phyloP scores from a whole-genome alignment of 1,284 basidiomycete genomes.

The Sanghuangporus baumii region DNA sequence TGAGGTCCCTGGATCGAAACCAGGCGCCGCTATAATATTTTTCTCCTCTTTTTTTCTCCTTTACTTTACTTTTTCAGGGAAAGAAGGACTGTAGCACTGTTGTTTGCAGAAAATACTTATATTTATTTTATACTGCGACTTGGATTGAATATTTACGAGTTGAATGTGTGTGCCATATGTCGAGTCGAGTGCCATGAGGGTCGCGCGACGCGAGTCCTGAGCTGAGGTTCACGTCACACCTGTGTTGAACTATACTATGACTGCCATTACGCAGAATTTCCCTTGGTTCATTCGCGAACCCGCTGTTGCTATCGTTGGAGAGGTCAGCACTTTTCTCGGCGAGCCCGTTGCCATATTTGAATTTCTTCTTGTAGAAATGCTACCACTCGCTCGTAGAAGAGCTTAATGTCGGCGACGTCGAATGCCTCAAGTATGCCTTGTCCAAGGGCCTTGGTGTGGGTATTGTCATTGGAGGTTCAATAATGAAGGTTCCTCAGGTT shows the following conservation, averaged over 20 bases:
- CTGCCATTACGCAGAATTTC: constrained; percentile 63
- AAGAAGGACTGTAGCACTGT: too few relatives aligned
- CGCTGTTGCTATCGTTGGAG: constrained; percentile 76
- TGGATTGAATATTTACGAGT: too few relatives aligned
- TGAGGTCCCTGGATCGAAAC: constrained; percentile 17
- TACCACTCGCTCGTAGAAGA: constrained; percentile 89
- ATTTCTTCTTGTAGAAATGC: constrained; percentile 58
- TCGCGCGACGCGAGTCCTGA: neutral
- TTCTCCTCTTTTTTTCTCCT: neutral
- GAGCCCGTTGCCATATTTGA: neutral
- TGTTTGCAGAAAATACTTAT: too few relatives aligned
- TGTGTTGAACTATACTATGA: constrained; percentile 38
- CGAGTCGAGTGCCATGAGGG: neutral
- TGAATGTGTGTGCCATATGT: neutral
- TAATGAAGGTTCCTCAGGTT: constrained; percentile 94
- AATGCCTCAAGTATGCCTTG: constrained; percentile 87
- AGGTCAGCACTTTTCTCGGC: constrained; percentile 41
- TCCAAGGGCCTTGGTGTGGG: constrained; percentile 92
- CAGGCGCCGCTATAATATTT: constrained; percentile 10
- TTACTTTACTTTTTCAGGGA: neutral
- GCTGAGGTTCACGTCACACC: neutral
- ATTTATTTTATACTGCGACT: too few relatives aligned
- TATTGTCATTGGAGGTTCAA: constrained; percentile 88
- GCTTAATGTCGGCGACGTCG: constrained; percentile 74
- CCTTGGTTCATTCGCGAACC: constrained; percentile 81